Base-by-base conservation (phyloP, 345 rosid species). In the Eucalyptus albens region DNA sequence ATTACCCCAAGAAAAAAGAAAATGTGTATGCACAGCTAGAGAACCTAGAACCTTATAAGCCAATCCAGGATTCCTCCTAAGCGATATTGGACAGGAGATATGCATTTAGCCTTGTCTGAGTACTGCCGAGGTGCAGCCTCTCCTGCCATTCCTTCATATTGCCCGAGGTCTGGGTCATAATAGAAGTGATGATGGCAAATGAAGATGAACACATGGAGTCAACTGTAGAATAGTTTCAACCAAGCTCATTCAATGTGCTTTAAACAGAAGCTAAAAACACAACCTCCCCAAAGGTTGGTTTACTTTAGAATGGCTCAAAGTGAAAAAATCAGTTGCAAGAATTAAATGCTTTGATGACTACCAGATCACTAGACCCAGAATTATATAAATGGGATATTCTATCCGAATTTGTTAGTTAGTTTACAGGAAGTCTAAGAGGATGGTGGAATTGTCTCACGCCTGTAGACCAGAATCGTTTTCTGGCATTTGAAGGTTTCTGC, bases 11-110 rank as follows among this genome's bases (percentile, higher is more conserved):
- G 24, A 53, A 53, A 21, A 53, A 53, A 53, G 24, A 53, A 53
- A 21, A 53, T 3, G 2, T 19, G 0, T 21, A 53, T 53, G 1
- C 4, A 53, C 2, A 21, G 0, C 19, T 21, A 53, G 2, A 53
- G 24, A 53, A 53, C 2, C 11, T 8, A 53, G 5, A 53, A 53
- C 26, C 5, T 53, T 21, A 8, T 53, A 19, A 53, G 2, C 26
- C 0, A 53, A 0, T 21, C 1, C 1, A 53, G 0, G 11, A 21
- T 53, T 53, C 26, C 11, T 3, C 26, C 1, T 53, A 53, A 53
- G 5, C 2, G 0, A 53, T 53, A 19, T 19, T 19, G 26, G 59
- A 53, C 2, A 8, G 1, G 26, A 19, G 11, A 53, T 4, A 53
- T 53, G 59, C 5, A 53, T 21, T 53, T 53, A 53, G 5, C 11